phyloP scores from a whole-genome alignment of 441 rosid species.

The Croton setiger region DNA sequence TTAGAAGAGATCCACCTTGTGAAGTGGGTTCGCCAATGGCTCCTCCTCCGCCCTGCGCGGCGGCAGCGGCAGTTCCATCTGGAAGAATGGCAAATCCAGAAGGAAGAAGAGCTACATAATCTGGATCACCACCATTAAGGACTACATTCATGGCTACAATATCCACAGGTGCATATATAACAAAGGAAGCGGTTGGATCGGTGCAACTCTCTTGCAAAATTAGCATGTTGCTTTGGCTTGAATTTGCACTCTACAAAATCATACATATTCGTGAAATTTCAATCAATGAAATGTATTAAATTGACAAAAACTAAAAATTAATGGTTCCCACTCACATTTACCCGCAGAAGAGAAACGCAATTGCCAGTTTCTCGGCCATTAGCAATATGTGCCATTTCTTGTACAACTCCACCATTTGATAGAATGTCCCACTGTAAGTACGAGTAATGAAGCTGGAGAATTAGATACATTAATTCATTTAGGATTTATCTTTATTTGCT shows the following conservation, averaged over 20 bases:
- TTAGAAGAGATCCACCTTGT: conserved; percentile 76
- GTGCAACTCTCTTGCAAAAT: conserved; percentile 78
- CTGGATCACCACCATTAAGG: conserved; percentile 69
- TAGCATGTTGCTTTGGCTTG: conserved; percentile 68
- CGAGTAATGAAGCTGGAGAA: conserved; percentile 8
- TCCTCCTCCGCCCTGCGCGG: conserved; percentile 19
- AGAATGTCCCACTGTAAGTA: conserved; percentile 87
- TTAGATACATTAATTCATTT: neutral
- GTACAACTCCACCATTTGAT: conserved; percentile 55
- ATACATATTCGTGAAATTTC: neutral
- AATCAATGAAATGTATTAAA: neutral
- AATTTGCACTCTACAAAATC: conserved; percentile 48
- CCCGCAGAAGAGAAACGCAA: conserved; percentile 70
- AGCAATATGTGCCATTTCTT: conserved; percentile 73
- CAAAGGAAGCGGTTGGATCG: conserved; percentile 58
- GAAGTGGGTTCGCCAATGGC: conserved; percentile 25
- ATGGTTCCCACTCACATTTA: conserved; percentile 42
- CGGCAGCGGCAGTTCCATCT: conserved; percentile 41
- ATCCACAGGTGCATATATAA: conserved; percentile 81
- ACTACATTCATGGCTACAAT: conserved; percentile 59
- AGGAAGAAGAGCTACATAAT: conserved; percentile 75
- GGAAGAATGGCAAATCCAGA: conserved; percentile 87
- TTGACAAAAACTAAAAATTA: neutral
- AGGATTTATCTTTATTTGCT: neutral
- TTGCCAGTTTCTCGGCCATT: conserved; percentile 82